Evolutionary conservation across 2,329 filamentous ascomycete genomes (phyloP), one percentile per base, ranked within the genome.

Genomic region (Colletotrichum tropicale): DNA sequence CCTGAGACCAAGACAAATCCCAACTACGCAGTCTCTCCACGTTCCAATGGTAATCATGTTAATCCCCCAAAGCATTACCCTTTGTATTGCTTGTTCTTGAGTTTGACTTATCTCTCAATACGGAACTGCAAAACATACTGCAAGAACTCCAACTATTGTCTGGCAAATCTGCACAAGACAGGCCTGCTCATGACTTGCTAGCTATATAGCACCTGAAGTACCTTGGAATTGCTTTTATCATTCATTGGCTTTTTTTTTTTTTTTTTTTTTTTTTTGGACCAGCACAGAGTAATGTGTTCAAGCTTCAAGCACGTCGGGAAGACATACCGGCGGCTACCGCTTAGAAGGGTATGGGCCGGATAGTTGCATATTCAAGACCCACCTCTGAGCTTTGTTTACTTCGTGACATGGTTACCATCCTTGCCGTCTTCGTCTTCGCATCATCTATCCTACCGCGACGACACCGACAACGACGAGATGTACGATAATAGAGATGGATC

Each of bases 401-500:
- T 43, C 62, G 32, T 21, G n/a, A 21, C 43, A 52, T 52, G 10
- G 43, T 52, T 21, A 21, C 43, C 43, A 52, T 21, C n/a, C 18
- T 28, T 65, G 16, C 34, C 6, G 32, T 48, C 21, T 65, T 52
- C 6, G n/a, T 48, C 21, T 65, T 52, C 43, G 6, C 12, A 52
- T 21, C 43, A n/a, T 12, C 38, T 0, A 21, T 52, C n/a, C 4
- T 13, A 10, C 43, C n/a, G 43, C 43, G 28, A 21, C 58, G 30
- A 61, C 18, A 61, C 6, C 58, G 26, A 32, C 30, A 21, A 36
- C 26, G n/a, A 64, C 30, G 66, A 32, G 6, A 84, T 84, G 80
- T 80, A 80, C 58, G 81, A 80, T 32, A 81, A 84, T 58, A 77
- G 82, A 73, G 80, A 80, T 38, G 80, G 83, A 24, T 79, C 75